These are phyloP conservation scores for Linnemannia zychae DNA, from an alignment of 192 early-diverging fungal genomes.

Conservation along the genomic window DNA sequence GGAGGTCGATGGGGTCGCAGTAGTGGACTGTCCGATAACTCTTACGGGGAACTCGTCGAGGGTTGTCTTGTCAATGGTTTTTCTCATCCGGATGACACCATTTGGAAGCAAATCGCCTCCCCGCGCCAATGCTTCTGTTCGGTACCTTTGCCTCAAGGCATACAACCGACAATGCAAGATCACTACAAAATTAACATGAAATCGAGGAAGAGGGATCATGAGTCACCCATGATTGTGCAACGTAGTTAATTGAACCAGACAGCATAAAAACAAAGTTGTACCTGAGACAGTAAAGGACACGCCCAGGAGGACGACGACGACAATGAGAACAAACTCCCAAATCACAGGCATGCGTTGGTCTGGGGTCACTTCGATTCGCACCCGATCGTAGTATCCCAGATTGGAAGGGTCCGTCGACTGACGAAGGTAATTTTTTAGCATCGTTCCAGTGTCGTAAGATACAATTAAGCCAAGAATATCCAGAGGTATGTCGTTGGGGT, in stretches of 20 bases:
- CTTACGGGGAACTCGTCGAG: constrained; percentile 39
- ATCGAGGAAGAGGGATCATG: background rate
- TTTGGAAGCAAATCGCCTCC: constrained; percentile 42
- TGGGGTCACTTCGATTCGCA: constrained; percentile 10
- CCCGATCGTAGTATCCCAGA: constrained; percentile 3
- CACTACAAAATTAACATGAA: constrained; percentile 6
- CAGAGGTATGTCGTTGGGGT: background rate
- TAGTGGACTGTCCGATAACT: constrained; percentile 15
- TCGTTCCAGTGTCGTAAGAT: constrained; percentile 18
- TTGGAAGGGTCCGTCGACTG: constrained; percentile 3
- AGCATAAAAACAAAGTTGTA: no score
- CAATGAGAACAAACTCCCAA: constrained; percentile 52
- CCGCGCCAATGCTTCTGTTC: constrained; percentile 39
- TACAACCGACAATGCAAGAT: constrained; percentile 45
- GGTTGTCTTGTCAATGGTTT: constrained; percentile 31
- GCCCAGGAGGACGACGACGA: constrained; percentile 38
- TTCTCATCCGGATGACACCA: constrained; percentile 36
- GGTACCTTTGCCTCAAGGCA: constrained; percentile 28
- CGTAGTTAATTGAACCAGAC: background rate
- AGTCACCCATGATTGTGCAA: background rate
- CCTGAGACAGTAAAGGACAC: constrained; percentile 45
- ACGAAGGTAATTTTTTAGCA: constrained; percentile 5
- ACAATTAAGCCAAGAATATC: constrained; percentile 29
- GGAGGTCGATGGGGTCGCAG: background rate
- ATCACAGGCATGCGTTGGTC: constrained; percentile 32